Evolutionary conservation across 1,284 basidiomycete species (phyloP).

Genomic region (Tilletia horrida): DNA sequence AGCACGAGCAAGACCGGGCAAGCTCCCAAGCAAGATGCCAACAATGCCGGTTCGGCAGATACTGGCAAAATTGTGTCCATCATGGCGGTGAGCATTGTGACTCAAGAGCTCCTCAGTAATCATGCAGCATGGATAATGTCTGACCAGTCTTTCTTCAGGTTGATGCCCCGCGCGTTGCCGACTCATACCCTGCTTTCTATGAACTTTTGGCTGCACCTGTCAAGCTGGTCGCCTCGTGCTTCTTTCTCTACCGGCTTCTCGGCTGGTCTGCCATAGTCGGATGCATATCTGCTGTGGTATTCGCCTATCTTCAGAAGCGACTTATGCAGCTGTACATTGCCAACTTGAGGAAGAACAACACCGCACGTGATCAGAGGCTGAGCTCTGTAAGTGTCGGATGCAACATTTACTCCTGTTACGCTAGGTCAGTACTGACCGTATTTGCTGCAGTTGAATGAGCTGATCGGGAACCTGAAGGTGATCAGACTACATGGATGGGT

Average conservation of each 20-base stretch:
- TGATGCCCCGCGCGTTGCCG: slow-evolving; percentile 26
- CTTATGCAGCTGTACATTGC: slow-evolving; percentile 14
- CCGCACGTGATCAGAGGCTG: slow-evolving; percentile 31
- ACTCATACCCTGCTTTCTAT: slow-evolving; percentile 22
- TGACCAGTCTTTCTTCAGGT: slow-evolving; percentile 6
- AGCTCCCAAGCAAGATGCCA: slow-evolving; percentile 17
- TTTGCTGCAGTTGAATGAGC: slow-evolving; percentile 29
- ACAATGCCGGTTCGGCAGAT: slow-evolving; percentile 11
- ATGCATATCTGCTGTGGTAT: slow-evolving; percentile 27
- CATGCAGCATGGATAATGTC: too few relatives aligned
- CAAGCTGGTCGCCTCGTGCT: slow-evolving; percentile 32
- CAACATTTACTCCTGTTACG: not conserved
- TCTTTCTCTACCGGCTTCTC: slow-evolving; percentile 41
- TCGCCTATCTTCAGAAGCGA: slow-evolving; percentile 28
- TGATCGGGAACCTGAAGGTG: slow-evolving; percentile 23
- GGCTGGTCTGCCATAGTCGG: slow-evolving; percentile 40
- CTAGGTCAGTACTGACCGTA: not conserved
- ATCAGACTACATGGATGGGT: slow-evolving; percentile 12
- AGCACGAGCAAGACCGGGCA: slow-evolving; percentile 29
- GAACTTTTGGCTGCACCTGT: slow-evolving; percentile 30
- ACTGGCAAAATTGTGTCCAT: slow-evolving; percentile 36
- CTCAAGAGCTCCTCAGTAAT: too few relatives aligned
- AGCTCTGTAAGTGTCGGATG: slow-evolving; percentile 13
- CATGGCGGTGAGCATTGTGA: slow-evolving; percentile 23
- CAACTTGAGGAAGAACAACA: slow-evolving; percentile 18